These are phyloP conservation scores for Boletus reticulatus DNA, from an alignment of 768 basidiomycete species.

Conservation along the genomic window DNA sequence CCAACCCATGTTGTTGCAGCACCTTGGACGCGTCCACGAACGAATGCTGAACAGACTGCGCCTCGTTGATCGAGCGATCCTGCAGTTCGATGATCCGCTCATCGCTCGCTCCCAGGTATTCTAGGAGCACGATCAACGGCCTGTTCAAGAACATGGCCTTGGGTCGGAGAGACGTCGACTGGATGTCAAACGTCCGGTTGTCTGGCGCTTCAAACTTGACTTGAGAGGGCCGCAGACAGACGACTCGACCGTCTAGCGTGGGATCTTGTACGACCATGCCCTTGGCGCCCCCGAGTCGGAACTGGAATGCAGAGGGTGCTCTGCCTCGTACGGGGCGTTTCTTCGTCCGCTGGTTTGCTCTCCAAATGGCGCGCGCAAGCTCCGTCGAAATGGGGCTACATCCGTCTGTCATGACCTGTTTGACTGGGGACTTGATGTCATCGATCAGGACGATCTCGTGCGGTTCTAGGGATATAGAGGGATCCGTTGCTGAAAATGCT, in stretches of 20 bases:
- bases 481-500: constrained; percentile 51
- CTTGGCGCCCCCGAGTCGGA: constrained; percentile 46
- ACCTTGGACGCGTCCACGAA: constrained; percentile 37
- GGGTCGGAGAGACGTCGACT: constrained; percentile 43
- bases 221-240: constrained; percentile 45
- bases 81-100: constrained; percentile 39
- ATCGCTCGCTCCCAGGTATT: constrained; percentile 39
- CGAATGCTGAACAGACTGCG: constrained; percentile 33
- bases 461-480: constrained; percentile 37
- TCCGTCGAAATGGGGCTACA: constrained; percentile 44
- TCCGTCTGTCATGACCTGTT: constrained; percentile 49
- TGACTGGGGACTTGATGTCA: constrained; percentile 31
- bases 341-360: constrained; percentile 31
- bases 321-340: constrained; percentile 14
- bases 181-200: constrained; percentile 44
- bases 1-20: constrained; percentile 44
- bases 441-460: constrained; percentile 33
- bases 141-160: constrained; percentile 45
- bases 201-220: constrained; percentile 44
- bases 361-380: constrained; percentile 37
- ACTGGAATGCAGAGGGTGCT: constrained; percentile 42
- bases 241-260: constrained; percentile 30
- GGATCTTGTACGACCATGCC: constrained; percentile 48
- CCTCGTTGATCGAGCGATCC: constrained; percentile 35
- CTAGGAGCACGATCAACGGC: constrained; percentile 48